Evolutionary conservation across 1,284 basidiomycete species (phyloP), one percentile per base, ranked within the genome.

Genomic region (Puccinia polysora): DNA sequence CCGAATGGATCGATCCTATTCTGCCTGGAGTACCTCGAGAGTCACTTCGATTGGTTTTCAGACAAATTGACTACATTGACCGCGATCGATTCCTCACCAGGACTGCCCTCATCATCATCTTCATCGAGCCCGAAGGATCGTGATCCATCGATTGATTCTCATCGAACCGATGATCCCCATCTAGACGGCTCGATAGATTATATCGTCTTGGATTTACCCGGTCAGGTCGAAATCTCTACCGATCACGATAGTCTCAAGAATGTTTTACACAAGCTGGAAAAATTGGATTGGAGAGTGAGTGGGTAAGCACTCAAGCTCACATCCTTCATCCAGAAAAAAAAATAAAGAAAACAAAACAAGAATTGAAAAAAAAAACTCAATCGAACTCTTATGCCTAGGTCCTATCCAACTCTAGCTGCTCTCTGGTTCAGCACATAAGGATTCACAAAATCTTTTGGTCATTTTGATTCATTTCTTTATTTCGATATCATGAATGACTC

Each of bases 1-100:
- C 96, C 96, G 0, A 99, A 99, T 76, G 96, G 96, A 4, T 95
- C 87, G 2, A 93, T 97, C 88, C 82, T 98, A 18, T 98, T 94
- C 79, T 95, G 92, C 79, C 90, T 97, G 84, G 96, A 98, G 80
- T 97, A 97, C 79, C 85, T 99, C 25, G 94, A 98, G 78, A 87
- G 85, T 28, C 97, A 98, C 80, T 86, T 89, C 76, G 94, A 97
- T 80, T 99, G 96, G 96, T 84, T 99, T 28, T 87, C 92, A 72
- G 80, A 81, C 50, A 70, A 62, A 50, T 34, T 69, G 14, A 32
- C 28, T 40, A 23, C 32, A 25, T 40, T 67, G 23, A 67, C 65
- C 34, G 10, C n/a, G n/a, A n/a, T n/a, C n/a, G n/a, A n/a, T n/a
- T n/a, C 55, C 12, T 34, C 20, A 32, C 8, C 20, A 43, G 18